These are phyloP conservation scores for Gaeumannomyces sp. DNA, from an alignment of 2,329 filamentous ascomycete genomes.

Conservation along the genomic window DNA sequence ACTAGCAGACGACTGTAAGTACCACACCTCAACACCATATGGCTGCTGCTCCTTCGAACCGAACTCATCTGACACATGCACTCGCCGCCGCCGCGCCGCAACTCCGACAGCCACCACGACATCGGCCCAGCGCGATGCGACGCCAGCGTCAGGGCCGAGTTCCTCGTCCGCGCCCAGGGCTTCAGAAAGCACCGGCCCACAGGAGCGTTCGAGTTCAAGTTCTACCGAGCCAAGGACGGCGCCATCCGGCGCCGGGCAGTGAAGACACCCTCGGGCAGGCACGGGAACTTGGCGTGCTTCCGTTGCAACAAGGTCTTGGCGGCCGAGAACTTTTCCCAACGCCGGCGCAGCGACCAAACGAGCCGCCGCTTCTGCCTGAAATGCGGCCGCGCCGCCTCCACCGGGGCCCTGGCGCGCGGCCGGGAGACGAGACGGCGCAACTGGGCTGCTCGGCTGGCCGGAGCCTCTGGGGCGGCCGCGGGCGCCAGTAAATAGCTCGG, in stretches of 20 bases:
- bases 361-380: neutral
- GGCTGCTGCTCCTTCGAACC: too few species aligned
- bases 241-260: neutral
- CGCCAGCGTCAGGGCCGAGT: neutral
- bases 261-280: neutral
- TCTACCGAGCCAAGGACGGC: too few species aligned
- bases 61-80: neutral
- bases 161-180: neutral
- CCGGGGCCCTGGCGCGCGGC: neutral
- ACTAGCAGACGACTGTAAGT: neutral
- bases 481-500: neutral
- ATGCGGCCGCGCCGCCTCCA: neutral
- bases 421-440: neutral
- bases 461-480: neutral
- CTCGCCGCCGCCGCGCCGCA: neutral
- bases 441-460: neutral
- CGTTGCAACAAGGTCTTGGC: slow-evolving; percentile 1
- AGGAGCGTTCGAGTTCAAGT: neutral
- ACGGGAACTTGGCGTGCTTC: neutral
- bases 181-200: neutral
- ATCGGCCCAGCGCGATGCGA: neutral
- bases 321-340: neutral
- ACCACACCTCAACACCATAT: neutral
- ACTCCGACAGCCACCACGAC: neutral
- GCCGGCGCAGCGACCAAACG: neutral